Base-by-base conservation (phyloP, 2,329 filamentous ascomycete genomes). In the Ilyonectria robusta region DNA sequence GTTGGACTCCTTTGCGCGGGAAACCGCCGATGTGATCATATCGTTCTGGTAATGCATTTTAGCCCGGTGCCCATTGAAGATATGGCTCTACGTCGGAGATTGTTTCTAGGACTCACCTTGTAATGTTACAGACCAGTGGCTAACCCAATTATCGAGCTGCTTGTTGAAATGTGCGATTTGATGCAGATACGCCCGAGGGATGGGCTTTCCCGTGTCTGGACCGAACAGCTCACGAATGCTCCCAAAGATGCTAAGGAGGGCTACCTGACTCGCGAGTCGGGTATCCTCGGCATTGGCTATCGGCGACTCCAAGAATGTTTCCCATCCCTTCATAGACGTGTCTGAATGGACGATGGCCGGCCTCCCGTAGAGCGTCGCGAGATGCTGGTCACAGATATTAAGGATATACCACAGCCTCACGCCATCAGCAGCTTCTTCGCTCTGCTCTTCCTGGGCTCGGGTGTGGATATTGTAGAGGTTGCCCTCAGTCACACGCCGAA, bases 351-450 rank as follows among this genome's bases (percentile, higher is more conserved):
- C 85, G 10, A 89, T 84, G 0, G 87, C 84, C 2, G 86, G 86
- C 8, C 88, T 82, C 7, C 87, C 87, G 60, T 90, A 90, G 0
- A 89, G 80, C 29, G 89, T 90, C 17, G 87, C 88, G 2, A 89
- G 84, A 70, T 89, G 87, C 66, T 88, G 87, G 65, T 90, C 88
- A 72, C 87, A 89, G 4, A 89, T 85, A 69, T 88, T 89, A 2
- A 88, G 78, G 44, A 88, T 75, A 71, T 89, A 90, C 88, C 88
- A 90, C 7, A 91, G 78, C 21, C 88, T 82, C 10, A 88, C 83
- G 48, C 84, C 83, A 65, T 89, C 86, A 66, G 81, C 80, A 1
- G 82, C 81, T 31, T 85, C 82, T 37, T 81, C 78, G 13, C 76
- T 78, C n/a, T 77, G 74, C 11, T 79, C 79, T 2, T 71, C 56